Conservation (phyloP, 352 stramenopile species). For the Peronosclerospora sorghi region DNA sequence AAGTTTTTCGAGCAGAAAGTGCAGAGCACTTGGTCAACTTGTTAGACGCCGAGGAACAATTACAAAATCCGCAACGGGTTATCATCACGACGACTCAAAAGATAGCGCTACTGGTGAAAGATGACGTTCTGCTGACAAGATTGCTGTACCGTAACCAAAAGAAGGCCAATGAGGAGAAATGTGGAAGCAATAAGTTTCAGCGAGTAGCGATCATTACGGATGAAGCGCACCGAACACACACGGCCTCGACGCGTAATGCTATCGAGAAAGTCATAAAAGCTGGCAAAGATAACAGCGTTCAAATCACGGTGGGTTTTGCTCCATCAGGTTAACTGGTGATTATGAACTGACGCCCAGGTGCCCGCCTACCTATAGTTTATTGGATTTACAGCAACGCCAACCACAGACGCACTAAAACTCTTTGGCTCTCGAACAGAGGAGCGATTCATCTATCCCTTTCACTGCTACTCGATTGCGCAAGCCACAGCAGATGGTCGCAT, state of each 20-base stretch:
- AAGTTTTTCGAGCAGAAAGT: constrained; percentile 61
- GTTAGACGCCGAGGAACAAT: constrained; percentile 20
- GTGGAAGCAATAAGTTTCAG: constrained; percentile 19
- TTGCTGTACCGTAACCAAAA: constrained; percentile 41
- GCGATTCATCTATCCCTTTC: constrained; percentile 30
- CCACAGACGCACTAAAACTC: constrained; percentile 46
- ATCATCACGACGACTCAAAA: constrained; percentile 81
- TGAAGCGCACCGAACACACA: constrained; percentile 74
- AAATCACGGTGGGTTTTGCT: constrained; percentile 24
- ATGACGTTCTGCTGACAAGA: constrained; percentile 54
- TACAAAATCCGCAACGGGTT: constrained; percentile 31
- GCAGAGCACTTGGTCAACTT: constrained; percentile 57
- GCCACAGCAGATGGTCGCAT: constrained; percentile 43
- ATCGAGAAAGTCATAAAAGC: constrained; percentile 54
- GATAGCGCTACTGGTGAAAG: constrained; percentile 53
- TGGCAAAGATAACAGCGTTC: constrained; percentile 27
- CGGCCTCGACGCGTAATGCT: constrained; percentile 45
- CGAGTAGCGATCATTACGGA: constrained; percentile 75
- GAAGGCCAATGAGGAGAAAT: neutral
- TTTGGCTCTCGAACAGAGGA: constrained; percentile 32
- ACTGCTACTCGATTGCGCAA: constrained; percentile 61
- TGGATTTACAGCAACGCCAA: constrained; percentile 73
- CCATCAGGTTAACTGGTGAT: neutral
- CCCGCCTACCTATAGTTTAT: constrained; percentile 37
- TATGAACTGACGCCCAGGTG: neutral